Evolutionary conservation across 2,329 filamentous ascomycete genomes (phyloP).

Genomic region (Epichloe glyceriae): DNA sequence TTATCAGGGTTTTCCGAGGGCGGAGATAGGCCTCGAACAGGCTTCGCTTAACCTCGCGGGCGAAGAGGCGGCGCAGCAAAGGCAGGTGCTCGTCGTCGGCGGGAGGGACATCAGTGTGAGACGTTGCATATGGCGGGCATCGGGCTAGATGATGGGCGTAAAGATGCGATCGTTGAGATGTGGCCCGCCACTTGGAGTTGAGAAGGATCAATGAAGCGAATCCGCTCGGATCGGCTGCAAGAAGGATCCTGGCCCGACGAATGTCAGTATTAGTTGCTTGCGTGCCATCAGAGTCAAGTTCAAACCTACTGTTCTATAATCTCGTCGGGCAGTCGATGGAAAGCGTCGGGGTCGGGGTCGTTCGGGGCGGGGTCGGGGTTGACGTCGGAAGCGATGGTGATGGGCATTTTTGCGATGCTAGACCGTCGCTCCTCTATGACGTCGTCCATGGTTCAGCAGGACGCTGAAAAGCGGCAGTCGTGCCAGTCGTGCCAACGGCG

Average conservation of each 20-base stretch:
- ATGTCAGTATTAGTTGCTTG: neutral
- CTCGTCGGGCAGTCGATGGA: slow-evolving; percentile 50
- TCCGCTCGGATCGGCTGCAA: slow-evolving; percentile 44
- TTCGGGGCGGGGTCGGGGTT: slow-evolving; percentile 13
- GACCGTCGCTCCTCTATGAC: slow-evolving; percentile 17
- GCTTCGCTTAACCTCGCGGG: slow-evolving; percentile 60
- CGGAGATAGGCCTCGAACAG: slow-evolving; percentile 65
- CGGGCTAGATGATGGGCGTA: slow-evolving; percentile 49
- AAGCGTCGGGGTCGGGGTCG: slow-evolving; percentile 19
- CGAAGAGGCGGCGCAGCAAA: slow-evolving; percentile 51
- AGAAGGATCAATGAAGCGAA: slow-evolving; percentile 55
- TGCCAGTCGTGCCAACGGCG: neutral
- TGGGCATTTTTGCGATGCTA: slow-evolving; percentile 22
- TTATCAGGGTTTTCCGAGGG: slow-evolving; percentile 58
- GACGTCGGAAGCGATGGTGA: slow-evolving; percentile 15
- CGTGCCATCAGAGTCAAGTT: neutral
- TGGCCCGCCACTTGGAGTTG: slow-evolving; percentile 51
- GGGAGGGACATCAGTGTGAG: slow-evolving; percentile 28
- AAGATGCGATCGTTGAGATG: slow-evolving; percentile 50
- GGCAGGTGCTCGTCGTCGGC: slow-evolving; percentile 39
- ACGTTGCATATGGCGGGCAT: slow-evolving; percentile 46
- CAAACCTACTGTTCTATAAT: slow-evolving; percentile 54
- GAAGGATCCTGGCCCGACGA: slow-evolving; percentile 41
- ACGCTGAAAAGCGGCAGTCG: neutral
- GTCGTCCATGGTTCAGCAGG: slow-evolving; percentile 19